These are phyloP conservation scores for Pyrenophora tritici-repentis DNA, from an alignment of 2,329 filamentous ascomycete genomes.

Conservation along the genomic window DNA sequence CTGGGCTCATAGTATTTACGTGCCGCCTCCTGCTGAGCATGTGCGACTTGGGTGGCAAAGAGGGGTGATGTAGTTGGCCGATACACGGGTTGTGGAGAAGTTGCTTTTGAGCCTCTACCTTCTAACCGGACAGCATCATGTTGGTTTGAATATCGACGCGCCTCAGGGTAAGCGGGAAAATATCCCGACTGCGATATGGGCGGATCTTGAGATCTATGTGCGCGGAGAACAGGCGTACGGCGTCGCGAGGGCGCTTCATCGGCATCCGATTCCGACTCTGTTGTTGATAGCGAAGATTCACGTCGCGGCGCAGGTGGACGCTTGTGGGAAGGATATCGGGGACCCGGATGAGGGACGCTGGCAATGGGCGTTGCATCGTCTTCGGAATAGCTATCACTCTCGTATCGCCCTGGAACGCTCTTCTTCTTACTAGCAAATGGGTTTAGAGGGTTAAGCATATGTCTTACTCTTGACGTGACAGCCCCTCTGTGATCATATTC, in stretches of 20 bases:
- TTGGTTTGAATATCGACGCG: slow-evolving; percentile 35
- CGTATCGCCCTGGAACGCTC: slow-evolving; percentile 33
- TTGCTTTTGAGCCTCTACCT: slow-evolving; percentile 23
- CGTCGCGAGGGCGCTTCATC: slow-evolving; percentile 32
- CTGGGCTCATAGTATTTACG: slow-evolving; percentile 39
- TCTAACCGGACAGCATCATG: slow-evolving; percentile 19
- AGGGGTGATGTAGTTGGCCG: slow-evolving; percentile 53
- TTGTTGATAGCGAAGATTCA: slow-evolving; percentile 41
- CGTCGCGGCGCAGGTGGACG: slow-evolving; percentile 40
- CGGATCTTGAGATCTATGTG: slow-evolving; percentile 51
- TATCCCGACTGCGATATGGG: slow-evolving; percentile 47
- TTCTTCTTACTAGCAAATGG: slow-evolving; percentile 24
- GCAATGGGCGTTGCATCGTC: slow-evolving; percentile 39
- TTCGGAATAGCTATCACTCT: slow-evolving; percentile 37
- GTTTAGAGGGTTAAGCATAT: slow-evolving; percentile 44
- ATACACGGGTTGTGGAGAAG: slow-evolving; percentile 43
- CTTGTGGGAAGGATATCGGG: slow-evolving; percentile 35
- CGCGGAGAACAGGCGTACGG: slow-evolving; percentile 43
- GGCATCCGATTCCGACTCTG: slow-evolving; percentile 39
- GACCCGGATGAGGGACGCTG: slow-evolving; percentile 22
- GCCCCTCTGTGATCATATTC: slow-evolving; percentile 35
- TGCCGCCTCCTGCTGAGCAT: slow-evolving; percentile 35
- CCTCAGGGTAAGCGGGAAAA: slow-evolving; percentile 43
- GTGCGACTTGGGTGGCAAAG: slow-evolving; percentile 54
- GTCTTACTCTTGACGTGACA: slow-evolving; percentile 39